Conservation (phyloP, 2,329 filamentous ascomycete species). For the Chaetoscypha palmicola region DNA sequence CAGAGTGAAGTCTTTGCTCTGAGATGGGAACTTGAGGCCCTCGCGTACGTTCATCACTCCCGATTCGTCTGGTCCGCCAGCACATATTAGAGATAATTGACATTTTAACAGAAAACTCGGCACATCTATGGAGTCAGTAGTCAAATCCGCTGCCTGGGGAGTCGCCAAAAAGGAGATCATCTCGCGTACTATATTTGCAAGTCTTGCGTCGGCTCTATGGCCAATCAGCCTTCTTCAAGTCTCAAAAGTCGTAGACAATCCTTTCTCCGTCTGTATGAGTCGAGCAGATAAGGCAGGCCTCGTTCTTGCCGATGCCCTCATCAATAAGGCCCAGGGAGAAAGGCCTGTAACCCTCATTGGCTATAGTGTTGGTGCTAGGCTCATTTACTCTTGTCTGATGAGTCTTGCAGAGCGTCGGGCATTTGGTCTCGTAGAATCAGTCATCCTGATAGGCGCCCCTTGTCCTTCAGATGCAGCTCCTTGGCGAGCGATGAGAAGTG, state of each 20-base stretch:
- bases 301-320: conserved; percentile 73
- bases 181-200: conserved; percentile 54
- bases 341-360: conserved; percentile 73
- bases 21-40: conserved; percentile 72
- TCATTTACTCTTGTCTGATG: conserved; percentile 77
- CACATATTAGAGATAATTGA: conserved; percentile 1
- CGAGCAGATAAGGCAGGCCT: conserved; percentile 73
- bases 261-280: conserved; percentile 69
- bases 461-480: conserved; percentile 63
- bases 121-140: conserved; percentile 66
- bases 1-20: conserved; percentile 75
- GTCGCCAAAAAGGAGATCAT: conserved; percentile 62
- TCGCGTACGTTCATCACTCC: conserved; percentile 38
- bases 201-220: conserved; percentile 62
- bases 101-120: conserved; percentile 53
- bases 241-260: conserved; percentile 69
- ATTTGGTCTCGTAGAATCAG: conserved; percentile 59
- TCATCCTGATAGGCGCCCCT: conserved; percentile 74
- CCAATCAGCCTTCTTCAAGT: conserved; percentile 60
- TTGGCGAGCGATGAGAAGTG: conserved; percentile 72
- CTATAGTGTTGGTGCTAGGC: conserved; percentile 72
- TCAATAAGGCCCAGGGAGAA: conserved; percentile 76
- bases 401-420: conserved; percentile 66
- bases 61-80: not conserved
- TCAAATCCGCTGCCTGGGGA: conserved; percentile 75